Evolutionary conservation across 148 eudicot species (phyloP).

Genomic region (Vaccinium vitisidaea): DNA sequence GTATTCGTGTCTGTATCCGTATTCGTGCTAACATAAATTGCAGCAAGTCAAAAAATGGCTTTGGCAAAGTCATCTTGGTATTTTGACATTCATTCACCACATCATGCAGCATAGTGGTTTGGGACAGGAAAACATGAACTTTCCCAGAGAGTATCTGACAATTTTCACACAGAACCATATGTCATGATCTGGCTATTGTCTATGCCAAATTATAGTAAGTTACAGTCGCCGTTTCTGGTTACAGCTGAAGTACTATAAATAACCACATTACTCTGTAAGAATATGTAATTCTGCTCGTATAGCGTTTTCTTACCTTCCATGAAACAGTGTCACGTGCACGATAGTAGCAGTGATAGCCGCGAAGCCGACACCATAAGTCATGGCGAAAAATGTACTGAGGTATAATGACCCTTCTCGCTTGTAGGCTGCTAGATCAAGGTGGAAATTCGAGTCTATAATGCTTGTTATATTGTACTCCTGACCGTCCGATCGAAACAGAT

Average conservation of each 20-base stretch:
- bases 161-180: too few relatives aligned
- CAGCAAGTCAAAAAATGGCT: too few relatives aligned
- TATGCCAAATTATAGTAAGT: neutral
- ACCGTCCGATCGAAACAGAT: slow-evolving; percentile 60
- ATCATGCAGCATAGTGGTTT: neutral
- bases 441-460: slow-evolving; percentile 73
- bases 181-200: neutral
- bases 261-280: neutral
- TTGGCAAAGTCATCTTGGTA: too few relatives aligned
- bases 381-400: slow-evolving; percentile 82
- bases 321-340: slow-evolving; percentile 81
- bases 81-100: neutral
- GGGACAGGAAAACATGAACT: neutral
- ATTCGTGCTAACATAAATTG: too few relatives aligned
- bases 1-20: too few relatives aligned
- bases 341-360: slow-evolving; percentile 82
- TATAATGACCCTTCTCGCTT: slow-evolving; percentile 72
- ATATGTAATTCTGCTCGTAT: neutral
- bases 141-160: neutral
- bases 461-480: slow-evolving; percentile 66
- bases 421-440: slow-evolving; percentile 67
- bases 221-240: neutral
- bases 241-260: neutral
- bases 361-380: slow-evolving; percentile 97
- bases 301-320: slow-evolving; percentile 57